These are phyloP conservation scores for Chaetomiaceae sp. DNA, from an alignment of 2,329 filamentous ascomycete species.

Conservation along the genomic window DNA sequence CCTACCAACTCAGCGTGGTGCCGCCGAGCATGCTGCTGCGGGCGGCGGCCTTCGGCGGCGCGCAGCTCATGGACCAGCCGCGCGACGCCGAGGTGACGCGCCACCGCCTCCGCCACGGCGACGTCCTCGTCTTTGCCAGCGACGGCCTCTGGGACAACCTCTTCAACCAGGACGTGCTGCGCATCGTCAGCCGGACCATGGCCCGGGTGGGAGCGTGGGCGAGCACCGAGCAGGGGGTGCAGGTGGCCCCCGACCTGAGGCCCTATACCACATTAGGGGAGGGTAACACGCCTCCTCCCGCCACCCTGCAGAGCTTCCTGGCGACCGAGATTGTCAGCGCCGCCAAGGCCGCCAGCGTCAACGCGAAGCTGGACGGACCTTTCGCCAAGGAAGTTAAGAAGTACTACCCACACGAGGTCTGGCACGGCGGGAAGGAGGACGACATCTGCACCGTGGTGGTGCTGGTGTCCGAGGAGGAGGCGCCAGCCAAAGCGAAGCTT, in stretches of 20 bases:
- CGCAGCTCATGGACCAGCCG: conserved; percentile 76
- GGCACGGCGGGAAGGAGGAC: conserved; percentile 89
- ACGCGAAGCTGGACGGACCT: conserved; percentile 78
- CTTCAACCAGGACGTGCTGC: conserved; percentile 82
- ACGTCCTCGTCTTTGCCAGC: conserved; percentile 88
- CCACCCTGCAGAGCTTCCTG: conserved; percentile 70
- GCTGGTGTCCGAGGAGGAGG: conserved; percentile 63
- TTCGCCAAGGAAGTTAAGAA: conserved; percentile 93
- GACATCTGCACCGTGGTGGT: conserved; percentile 87
- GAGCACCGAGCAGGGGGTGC: conserved; percentile 56
- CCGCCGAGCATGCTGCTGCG: conserved; percentile 75
- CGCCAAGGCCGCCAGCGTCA: conserved; percentile 79
- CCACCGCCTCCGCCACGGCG: conserved; percentile 77
- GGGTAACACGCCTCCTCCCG: conserved; percentile 15
- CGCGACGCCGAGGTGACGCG: conserved; percentile 76
- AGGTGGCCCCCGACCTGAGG: conserved; percentile 57
- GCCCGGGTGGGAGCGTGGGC: conserved; percentile 69
- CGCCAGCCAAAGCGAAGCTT: conserved; percentile 28
- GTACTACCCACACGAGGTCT: conserved; percentile 79
- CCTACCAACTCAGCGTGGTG: conserved; percentile 87
- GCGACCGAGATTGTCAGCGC: conserved; percentile 75
- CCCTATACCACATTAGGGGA: conserved; percentile 46
- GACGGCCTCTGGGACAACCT: conserved; percentile 97
- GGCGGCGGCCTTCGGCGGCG: conserved; percentile 77
- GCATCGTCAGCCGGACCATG: conserved; percentile 75